Conservation (phyloP, 768 basidiomycete genomes). For the Lactarius quietus region DNA sequence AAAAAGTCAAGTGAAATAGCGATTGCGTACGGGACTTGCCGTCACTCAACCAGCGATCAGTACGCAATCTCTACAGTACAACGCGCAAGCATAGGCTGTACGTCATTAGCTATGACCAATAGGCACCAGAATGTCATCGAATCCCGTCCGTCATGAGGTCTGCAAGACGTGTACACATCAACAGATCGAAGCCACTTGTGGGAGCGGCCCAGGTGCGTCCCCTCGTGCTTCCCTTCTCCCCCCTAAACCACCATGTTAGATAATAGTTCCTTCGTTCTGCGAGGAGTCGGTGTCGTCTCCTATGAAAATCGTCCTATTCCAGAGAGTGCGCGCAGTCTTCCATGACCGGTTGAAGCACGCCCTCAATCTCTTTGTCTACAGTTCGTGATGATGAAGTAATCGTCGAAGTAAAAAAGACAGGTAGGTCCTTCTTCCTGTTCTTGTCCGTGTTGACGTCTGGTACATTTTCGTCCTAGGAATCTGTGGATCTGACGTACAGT, state of each 20-base stretch:
- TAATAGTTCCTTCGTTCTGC: conserved; percentile 78
- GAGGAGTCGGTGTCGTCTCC: conserved; percentile 59
- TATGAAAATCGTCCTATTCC: conserved; percentile 78
- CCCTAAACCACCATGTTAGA: conserved; percentile 49
- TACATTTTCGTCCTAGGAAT: conserved; percentile 52
- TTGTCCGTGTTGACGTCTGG: conserved; percentile 1
- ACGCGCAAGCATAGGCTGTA: not conserved
- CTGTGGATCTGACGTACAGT: conserved; percentile 80
- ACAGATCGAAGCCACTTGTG: not conserved
- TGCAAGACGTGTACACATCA: not conserved
- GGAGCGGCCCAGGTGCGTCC: not conserved
- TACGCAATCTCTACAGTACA: not conserved
- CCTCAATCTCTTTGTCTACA: conserved; percentile 31
- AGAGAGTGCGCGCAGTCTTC: conserved; percentile 50
- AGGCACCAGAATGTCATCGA: not conserved
- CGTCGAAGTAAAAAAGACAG: conserved; percentile 89
- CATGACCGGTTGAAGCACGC: not conserved
- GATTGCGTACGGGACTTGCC: conserved; percentile 17
- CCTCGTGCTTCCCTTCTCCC: conserved; percentile 1
- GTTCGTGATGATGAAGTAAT: conserved; percentile 77
- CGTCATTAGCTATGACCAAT: not conserved
- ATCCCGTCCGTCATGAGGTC: not conserved
- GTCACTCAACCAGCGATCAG: conserved; percentile 10
- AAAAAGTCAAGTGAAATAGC: conserved; percentile 20
- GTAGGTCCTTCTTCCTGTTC: conserved; percentile 37